A percentile compares a stretch with the other conserved stretches of the same genome.
phyloP scores from a whole-genome alignment of 2,329 filamentous ascomycete genomes.

The Hypocreales sp. region DNA sequence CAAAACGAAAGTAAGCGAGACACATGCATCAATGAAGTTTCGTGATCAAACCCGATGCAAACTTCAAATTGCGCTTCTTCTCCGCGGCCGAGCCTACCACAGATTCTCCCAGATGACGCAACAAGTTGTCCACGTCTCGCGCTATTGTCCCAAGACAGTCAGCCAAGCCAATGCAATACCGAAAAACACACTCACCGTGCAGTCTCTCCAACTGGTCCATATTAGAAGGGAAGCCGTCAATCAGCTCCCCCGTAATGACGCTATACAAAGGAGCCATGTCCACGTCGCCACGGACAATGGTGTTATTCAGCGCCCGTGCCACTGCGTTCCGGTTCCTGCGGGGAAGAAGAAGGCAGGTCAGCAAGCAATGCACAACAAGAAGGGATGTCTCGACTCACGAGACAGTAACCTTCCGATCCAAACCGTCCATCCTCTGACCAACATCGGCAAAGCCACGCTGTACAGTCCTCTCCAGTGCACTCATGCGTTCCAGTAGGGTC shows the following conservation, averaged over 20 bases:
- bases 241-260: background rate
- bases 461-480: background rate
- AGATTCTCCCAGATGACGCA: slow-evolving; percentile 1
- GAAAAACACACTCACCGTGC: background rate
- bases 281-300: background rate
- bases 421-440: background rate
- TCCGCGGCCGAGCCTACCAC: background rate
- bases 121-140: background rate
- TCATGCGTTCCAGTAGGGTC: background rate
- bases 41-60: background rate
- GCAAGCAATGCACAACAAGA: background rate
- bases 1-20: no score
- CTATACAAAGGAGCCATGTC: background rate
- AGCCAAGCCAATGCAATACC: background rate
- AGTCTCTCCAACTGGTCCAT: background rate
- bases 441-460: background rate
- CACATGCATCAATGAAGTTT: background rate
- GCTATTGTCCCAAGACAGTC: background rate
- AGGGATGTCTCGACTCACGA: background rate
- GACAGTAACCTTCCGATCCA: background rate
- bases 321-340: background rate
- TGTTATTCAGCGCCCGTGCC: background rate
- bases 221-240: background rate
- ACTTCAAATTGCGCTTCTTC: slow-evolving; percentile 1
- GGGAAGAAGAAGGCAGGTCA: background rate